A percentile compares a stretch with the other conserved stretches of the same genome.
phyloP scores from a whole-genome alignment of 1,139 yeast species.

The Kodamaea alishanica region DNA sequence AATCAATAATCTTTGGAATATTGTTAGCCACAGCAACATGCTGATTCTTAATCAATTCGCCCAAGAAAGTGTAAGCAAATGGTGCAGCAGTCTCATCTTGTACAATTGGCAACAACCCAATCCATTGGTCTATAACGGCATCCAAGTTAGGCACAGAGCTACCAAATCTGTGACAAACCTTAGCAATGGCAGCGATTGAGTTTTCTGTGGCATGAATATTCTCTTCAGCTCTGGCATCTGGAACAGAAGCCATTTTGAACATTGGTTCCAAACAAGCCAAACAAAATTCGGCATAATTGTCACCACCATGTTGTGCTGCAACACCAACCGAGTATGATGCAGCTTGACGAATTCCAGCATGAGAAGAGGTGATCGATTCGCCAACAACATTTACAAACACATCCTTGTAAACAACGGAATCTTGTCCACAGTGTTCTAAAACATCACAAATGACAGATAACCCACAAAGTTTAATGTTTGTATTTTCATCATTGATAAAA shows the following conservation, averaged over 20 bases:
- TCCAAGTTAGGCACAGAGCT: slow-evolving; percentile 58
- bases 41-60: slow-evolving; percentile 65
- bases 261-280: slow-evolving; percentile 69
- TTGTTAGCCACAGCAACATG: slow-evolving; percentile 61
- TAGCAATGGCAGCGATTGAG: slow-evolving; percentile 78
- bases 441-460: slow-evolving; percentile 77
- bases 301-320: slow-evolving; percentile 79
- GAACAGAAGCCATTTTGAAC: slow-evolving; percentile 67
- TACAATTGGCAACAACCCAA: slow-evolving; percentile 73
- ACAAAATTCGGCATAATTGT: slow-evolving; percentile 58
- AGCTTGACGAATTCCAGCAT: slow-evolving; percentile 80
- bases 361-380: slow-evolving; percentile 61
- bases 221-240: slow-evolving; percentile 86
- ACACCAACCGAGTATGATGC: slow-evolving; percentile 83
- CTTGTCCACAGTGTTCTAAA: slow-evolving; percentile 73
- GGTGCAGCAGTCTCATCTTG: slow-evolving; percentile 90
- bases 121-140: slow-evolving; percentile 69
- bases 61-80: slow-evolving; percentile 74
- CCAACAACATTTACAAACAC: slow-evolving; percentile 60
- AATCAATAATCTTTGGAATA: slow-evolving; percentile 64
- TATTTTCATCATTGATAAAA: slow-evolving; percentile 61
- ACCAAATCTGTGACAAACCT: slow-evolving; percentile 60
- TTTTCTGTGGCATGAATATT: slow-evolving; percentile 86
- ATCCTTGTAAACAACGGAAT: slow-evolving; percentile 61
- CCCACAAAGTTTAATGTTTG: slow-evolving; percentile 71